Conservation (phyloP, 106 monocot genomes). For the Dendrobium huoshanense region DNA sequence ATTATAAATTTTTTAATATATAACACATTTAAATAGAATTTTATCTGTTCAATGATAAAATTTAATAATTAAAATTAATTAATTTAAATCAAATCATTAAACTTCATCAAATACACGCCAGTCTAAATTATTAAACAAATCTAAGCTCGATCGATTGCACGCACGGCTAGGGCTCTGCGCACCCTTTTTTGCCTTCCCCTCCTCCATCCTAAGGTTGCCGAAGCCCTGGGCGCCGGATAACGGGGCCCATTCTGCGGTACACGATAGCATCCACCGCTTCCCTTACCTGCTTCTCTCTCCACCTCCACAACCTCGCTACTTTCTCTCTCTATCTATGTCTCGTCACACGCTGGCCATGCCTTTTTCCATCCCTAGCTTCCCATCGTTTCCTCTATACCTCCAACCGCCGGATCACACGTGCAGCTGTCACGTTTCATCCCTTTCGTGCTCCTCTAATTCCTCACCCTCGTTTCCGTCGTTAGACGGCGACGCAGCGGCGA, state of each 20-base stretch:
- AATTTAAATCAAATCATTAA: too few relatives aligned
- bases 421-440: constrained; percentile 2
- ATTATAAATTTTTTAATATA: too few relatives aligned
- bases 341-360: constrained; percentile 19
- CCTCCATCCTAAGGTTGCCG: too few relatives aligned
- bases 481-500: constrained; percentile 2
- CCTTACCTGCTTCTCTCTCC: not conserved
- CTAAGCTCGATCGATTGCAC: too few relatives aligned
- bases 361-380: not conserved
- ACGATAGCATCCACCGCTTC: not conserved
- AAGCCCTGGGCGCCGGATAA: constrained; percentile 4
- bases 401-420: constrained; percentile 8
- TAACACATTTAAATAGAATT: too few relatives aligned
- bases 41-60: too few relatives aligned
- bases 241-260: not conserved
- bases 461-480: constrained; percentile 5
- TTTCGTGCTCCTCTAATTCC: not conserved
- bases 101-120: too few relatives aligned
- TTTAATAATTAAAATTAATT: too few relatives aligned
- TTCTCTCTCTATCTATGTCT: constrained; percentile 1
- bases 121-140: too few relatives aligned
- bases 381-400: not conserved
- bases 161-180: too few relatives aligned
- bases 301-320: constrained; percentile 5
- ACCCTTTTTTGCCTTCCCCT: not conserved